Evolutionary conservation across 768 basidiomycete genomes (phyloP), one percentile per base, ranked within the genome.

Genomic region (Phylloporus arenicola): DNA sequence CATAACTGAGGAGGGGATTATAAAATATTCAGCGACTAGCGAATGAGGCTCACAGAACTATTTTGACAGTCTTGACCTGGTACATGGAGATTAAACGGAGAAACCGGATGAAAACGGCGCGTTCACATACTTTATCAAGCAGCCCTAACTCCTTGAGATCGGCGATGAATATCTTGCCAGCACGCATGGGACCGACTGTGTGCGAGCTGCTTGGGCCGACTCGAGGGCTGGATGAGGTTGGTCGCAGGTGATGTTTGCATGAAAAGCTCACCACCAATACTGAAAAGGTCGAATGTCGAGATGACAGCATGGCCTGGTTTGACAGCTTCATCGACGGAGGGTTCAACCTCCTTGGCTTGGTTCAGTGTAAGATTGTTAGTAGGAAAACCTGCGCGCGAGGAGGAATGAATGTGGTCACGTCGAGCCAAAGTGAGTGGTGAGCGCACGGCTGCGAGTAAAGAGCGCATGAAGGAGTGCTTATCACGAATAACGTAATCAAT

Each of bases 211-310:
- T 78, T 10, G 84, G 81, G 3, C 81, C 81, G 31, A 79, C 79
- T 78, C 51, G 77, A 71, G 17, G 77, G 72, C 10, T 9, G 19
- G 34, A 2, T 53, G 24, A 33, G 27, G 13, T 13, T 1, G 9
- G 22, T 9, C 31, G 43, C 14, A 13, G 24, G 39, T 9, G 19
- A 37, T 13, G 10, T 17, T 27, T 20, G 22, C 16, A 42, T 17
- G 43, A 31, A n/a, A 35, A 14, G 65, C 81, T 56, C 57, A 86
- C 88, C 88, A 52, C 92, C 92, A 54, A 94, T 87, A 59, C 85
- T 88, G 73, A 95, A 94, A 46, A 95, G 73, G 67, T 96, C 93
- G 63, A 94, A 95, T 1, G 92, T 83, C 1, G 89, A 92, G 47
- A 95, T 93, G 56, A 94, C 92, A 6, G 92, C 92, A 73, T 93